phyloP scores from a whole-genome alignment of 2,329 filamentous ascomycete species.

The Ceratocystiopsis sp. region DNA sequence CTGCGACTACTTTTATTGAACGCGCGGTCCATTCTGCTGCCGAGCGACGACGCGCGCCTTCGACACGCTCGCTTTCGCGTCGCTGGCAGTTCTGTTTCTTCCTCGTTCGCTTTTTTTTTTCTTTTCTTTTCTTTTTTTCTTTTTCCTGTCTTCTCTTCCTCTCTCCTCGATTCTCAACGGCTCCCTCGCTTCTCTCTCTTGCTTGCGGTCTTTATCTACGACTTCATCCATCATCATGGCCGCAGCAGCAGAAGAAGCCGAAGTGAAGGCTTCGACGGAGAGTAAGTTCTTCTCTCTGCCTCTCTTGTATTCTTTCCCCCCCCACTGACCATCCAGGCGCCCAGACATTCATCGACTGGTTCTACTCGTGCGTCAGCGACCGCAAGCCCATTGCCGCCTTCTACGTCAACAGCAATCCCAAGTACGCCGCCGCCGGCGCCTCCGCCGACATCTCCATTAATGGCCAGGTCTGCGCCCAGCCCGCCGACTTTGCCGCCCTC shows the following conservation, averaged over 20 bases:
- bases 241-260: slow-evolving; percentile 18
- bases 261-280: slow-evolving; percentile 29
- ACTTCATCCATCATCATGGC: slow-evolving; percentile 2
- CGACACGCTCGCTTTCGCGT: too few species aligned
- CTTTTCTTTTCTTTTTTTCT: too few species aligned
- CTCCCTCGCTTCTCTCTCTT: background rate
- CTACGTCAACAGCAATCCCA: slow-evolving; percentile 46
- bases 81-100: too few species aligned
- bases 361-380: slow-evolving; percentile 57
- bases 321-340: slow-evolving; percentile 33
- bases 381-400: slow-evolving; percentile 43
- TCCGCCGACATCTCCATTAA: slow-evolving; percentile 63
- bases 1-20: too few species aligned
- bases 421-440: slow-evolving; percentile 30
- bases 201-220: background rate
- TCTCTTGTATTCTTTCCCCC: background rate
- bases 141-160: too few species aligned
- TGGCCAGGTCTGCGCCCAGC: slow-evolving; percentile 47
- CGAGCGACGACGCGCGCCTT: too few species aligned
- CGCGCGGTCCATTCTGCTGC: too few species aligned
- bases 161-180: background rate
- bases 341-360: slow-evolving; percentile 52
- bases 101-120: too few species aligned
- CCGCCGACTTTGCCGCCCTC: slow-evolving; percentile 47
- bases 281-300: slow-evolving; percentile 15